These are phyloP conservation scores for Quercus cerris DNA, from an alignment of 306 rosid species.

Conservation along the genomic window DNA sequence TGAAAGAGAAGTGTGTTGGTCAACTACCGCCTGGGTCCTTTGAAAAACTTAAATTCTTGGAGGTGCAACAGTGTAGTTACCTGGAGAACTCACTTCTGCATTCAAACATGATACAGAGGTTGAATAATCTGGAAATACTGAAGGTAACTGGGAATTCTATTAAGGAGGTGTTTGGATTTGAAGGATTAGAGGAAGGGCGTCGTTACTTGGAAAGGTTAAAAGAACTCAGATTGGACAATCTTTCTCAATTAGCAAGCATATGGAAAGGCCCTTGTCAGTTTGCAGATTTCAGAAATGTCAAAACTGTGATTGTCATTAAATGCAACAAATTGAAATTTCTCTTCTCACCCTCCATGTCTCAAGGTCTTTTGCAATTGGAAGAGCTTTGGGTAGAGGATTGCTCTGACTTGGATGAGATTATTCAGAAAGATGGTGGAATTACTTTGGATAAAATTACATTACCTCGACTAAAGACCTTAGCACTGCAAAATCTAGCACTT, in stretches of 20 bases:
- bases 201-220: neutral
- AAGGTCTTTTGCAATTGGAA: neutral
- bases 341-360: neutral
- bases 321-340: neutral
- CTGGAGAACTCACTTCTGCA: neutral
- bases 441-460: no score
- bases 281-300: neutral
- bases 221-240: neutral
- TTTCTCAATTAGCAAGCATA: neutral
- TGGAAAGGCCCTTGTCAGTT: neutral
- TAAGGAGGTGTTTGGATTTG: no score
- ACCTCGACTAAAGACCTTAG: no score
- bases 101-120: neutral
- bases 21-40: constrained; percentile 2
- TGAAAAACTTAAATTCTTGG: neutral
- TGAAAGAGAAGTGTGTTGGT: neutral
- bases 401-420: neutral
- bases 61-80: neutral
- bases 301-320: neutral
- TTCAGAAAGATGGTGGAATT: neutral
- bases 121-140: neutral
- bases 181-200: neutral
- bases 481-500: no score
- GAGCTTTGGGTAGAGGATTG: neutral
- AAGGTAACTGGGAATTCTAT: neutral